Base-by-base conservation (phyloP, 179 eudicot species). In the Patellifolia procumbens region DNA sequence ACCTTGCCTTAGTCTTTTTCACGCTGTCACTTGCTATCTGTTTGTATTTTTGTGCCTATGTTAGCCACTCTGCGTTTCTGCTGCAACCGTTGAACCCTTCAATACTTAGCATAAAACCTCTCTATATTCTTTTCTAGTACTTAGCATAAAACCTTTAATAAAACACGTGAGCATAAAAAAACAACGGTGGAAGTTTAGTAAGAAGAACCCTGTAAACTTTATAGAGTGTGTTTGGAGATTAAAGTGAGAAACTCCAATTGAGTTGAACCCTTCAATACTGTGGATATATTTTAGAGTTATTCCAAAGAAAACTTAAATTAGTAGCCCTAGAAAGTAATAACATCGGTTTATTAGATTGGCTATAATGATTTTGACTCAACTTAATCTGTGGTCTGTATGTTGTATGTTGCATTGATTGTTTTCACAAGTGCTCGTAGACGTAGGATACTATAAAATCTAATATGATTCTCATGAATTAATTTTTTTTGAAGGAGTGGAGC, bases 401-500 rank as follows among this genome's bases (percentile, higher is more conserved):
- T 48, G 45, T 31, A 29, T 49, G 53, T 58, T 51, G 37, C 68
- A 28, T 56, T n/a, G n/a, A 51, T 39, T 74, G 43, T 11, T 43
- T 6, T 35, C 32, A 49, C 17, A 61, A 35, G 58, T 65, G 37
- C 63, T 43, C n/a, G n/a, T n/a, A n/a, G n/a, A n/a, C 51, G 37
- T 67, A 31, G 24, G 49, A 70, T 75, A 62, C 52, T 31, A n/a
- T 46, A 74, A 39, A 46, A n/a, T 66, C 9, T 37, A 16, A 45
- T 20, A 35, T 26, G 43, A n/a, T n/a, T n/a, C 64, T 51, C 42
- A 28, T 62, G 31, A 31, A 70, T 62, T 5, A 24, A 24, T 74
- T 15, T 67, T 35, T 68, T 15, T 82, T 79, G 70, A 85, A 95
- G 99, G 99, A 74, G 98, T 93, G 85, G 94, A 93, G 86, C 95